Conservation (phyloP, 2,329 filamentous ascomycete species). For the Pseudogymnoascus sp. region DNA sequence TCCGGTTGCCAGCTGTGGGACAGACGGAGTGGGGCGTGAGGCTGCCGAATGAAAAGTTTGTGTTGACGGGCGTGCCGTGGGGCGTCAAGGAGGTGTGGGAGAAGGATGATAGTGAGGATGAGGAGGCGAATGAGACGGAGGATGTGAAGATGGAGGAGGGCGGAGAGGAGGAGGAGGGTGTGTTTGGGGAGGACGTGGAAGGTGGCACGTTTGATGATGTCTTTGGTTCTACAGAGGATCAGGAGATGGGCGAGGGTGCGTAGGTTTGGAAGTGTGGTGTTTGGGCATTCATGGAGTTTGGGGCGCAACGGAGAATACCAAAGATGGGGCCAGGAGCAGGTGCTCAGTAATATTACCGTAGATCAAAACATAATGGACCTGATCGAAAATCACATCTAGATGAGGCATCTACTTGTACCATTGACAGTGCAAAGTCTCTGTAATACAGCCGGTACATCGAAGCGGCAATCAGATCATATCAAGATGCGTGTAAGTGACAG, state of each 20-base stretch:
- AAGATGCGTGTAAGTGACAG: too few species aligned
- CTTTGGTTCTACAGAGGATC: constrained; percentile 33
- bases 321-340: not conserved
- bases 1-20: constrained; percentile 54
- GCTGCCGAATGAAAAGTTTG: constrained; percentile 59
- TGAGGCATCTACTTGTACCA: not conserved
- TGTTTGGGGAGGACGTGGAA: constrained; percentile 33
- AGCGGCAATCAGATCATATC: too few species aligned
- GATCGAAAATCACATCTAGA: not conserved
- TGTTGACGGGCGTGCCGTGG: constrained; percentile 58
- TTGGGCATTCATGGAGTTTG: not conserved
- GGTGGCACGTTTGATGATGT: constrained; percentile 35
- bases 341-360: not conserved
- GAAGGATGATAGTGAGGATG: constrained; percentile 36
- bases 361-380: not conserved
- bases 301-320: not conserved
- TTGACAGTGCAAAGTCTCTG: not conserved
- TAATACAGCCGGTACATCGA: too few species aligned
- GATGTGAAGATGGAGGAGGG: constrained; percentile 31
- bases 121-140: constrained; percentile 32
- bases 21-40: constrained; percentile 60
- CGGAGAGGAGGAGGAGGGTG: constrained; percentile 30
- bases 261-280: constrained; percentile 22
- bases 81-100: constrained; percentile 53
- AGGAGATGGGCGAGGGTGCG: constrained; percentile 31